Conservation (phyloP, 306 rosid genomes). For the Styphnolobium japonicum region DNA sequence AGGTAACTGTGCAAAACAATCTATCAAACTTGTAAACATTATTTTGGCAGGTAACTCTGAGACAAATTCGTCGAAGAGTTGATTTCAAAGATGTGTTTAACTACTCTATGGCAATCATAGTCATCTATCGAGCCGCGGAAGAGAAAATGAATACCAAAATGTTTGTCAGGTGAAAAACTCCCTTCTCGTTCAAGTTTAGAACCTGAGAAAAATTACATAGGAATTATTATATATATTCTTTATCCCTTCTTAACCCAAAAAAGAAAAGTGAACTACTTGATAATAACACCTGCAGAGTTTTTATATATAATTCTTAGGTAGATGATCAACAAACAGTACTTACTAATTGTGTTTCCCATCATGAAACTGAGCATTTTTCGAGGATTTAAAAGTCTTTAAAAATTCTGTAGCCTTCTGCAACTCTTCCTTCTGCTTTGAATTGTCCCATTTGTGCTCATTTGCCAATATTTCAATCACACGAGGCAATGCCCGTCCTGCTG, state of each 20-base stretch:
- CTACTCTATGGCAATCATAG: neutral
- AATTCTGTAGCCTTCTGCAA: slow-evolving; percentile 59
- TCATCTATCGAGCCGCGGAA: neutral
- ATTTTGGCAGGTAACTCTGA: slow-evolving; percentile 12
- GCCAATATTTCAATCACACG: slow-evolving; percentile 87
- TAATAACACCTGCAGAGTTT: neutral
- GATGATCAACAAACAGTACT: slow-evolving; percentile 13
- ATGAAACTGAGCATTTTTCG: slow-evolving; percentile 82
- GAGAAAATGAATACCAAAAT: slow-evolving; percentile 1
- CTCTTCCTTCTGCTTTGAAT: slow-evolving; percentile 71
- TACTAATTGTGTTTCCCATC: slow-evolving; percentile 83
- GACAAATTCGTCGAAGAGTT: neutral
- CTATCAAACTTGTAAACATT: neutral
- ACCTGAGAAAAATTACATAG: slow-evolving; percentile 22
- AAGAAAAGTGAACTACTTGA: neutral
- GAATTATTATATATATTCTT: neutral
- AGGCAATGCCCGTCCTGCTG: slow-evolving; percentile 83
- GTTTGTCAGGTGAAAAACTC: neutral
- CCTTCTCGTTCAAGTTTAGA: slow-evolving; percentile 17
- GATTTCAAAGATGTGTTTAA: neutral
- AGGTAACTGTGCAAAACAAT: slow-evolving; percentile 3
- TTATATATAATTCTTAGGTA: neutral
- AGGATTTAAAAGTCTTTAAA: slow-evolving; percentile 83
- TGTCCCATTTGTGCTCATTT: slow-evolving; percentile 82
- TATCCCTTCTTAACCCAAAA: neutral